These are phyloP conservation scores for Kodamaea arcana DNA, from an alignment of 1,139 yeast species.

Conservation along the genomic window DNA sequence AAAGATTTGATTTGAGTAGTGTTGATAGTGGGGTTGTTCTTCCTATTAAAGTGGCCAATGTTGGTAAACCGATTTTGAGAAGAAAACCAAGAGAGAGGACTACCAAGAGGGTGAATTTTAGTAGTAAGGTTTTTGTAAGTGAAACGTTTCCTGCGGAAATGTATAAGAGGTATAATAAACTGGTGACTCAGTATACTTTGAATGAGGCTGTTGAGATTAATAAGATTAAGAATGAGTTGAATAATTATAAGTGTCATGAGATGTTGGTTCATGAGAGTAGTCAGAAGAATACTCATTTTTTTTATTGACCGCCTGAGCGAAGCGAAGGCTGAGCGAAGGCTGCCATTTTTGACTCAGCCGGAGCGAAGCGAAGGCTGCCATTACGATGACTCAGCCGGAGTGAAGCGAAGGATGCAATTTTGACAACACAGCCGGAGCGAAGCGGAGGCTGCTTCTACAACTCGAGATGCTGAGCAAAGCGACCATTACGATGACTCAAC, in stretches of 20 bases:
- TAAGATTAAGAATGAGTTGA: slow-evolving; percentile 48
- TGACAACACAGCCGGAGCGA: no score
- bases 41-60: neutral
- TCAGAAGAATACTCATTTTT: slow-evolving; percentile 50
- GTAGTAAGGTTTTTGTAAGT: slow-evolving; percentile 40
- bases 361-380: no score
- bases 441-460: no score
- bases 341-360: no score
- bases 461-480: no score
- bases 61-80: slow-evolving; percentile 7
- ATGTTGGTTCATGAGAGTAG: slow-evolving; percentile 55
- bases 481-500: no score
- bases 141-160: slow-evolving; percentile 47
- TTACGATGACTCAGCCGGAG: no score
- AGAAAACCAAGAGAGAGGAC: neutral
- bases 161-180: slow-evolving; percentile 51
- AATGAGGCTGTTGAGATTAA: slow-evolving; percentile 44
- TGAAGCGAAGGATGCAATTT: no score
- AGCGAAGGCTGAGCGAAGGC: no score
- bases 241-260: slow-evolving; percentile 48
- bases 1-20: slow-evolving; percentile 26
- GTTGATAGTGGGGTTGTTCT: neutral
- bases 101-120: slow-evolving; percentile 33
- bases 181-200: slow-evolving; percentile 48
- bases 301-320: slow-evolving; percentile 32